phyloP scores from a whole-genome alignment of 1,284 basidiomycete genomes.

The Prillingera fragicola region DNA sequence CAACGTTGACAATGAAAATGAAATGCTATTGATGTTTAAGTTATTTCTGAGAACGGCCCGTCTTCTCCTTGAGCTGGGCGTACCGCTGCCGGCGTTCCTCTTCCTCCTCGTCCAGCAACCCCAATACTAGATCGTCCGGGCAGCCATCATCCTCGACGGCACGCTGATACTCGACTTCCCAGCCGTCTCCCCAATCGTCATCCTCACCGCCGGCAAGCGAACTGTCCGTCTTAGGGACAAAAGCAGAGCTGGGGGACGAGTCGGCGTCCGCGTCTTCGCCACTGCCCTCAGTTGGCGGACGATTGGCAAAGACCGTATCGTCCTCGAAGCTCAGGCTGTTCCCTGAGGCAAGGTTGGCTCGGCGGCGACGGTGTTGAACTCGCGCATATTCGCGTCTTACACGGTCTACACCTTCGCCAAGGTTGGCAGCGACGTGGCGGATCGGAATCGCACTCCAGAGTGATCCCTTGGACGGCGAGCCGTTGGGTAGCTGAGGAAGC shows the following conservation, averaged over 20 bases:
- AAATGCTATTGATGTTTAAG: too few relatives aligned
- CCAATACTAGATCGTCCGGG: slow-evolving; percentile 45
- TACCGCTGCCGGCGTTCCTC: slow-evolving; percentile 39
- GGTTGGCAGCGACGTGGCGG: slow-evolving; percentile 33
- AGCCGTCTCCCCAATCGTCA: slow-evolving; percentile 33
- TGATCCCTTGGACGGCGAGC: slow-evolving; percentile 40
- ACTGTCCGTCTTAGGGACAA: slow-evolving; percentile 26
- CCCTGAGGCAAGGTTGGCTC: slow-evolving; percentile 13
- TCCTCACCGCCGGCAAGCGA: slow-evolving; percentile 19
- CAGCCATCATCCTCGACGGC: slow-evolving; percentile 44
- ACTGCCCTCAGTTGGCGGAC: slow-evolving; percentile 1
- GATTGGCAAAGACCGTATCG: slow-evolving; percentile 32
- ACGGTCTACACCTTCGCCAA: slow-evolving; percentile 39
- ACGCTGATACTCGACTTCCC: slow-evolving; percentile 45
- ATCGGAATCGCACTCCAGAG: slow-evolving; percentile 40
- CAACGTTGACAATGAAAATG: too few relatives aligned
- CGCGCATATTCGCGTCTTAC: slow-evolving; percentile 38
- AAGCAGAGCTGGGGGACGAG: slow-evolving; percentile 26
- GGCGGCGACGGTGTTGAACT: slow-evolving; percentile 17
- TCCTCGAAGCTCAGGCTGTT: slow-evolving; percentile 42
- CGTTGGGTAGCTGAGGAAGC: slow-evolving; percentile 74
- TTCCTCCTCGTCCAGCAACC: slow-evolving; percentile 47
- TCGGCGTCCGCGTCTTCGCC: slow-evolving; percentile 18
- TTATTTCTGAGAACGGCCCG: too few relatives aligned
- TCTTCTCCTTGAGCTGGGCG: slow-evolving; percentile 15